Conservation (phyloP, 129 eudicot genomes). For the Helianthus tuberosus region DNA sequence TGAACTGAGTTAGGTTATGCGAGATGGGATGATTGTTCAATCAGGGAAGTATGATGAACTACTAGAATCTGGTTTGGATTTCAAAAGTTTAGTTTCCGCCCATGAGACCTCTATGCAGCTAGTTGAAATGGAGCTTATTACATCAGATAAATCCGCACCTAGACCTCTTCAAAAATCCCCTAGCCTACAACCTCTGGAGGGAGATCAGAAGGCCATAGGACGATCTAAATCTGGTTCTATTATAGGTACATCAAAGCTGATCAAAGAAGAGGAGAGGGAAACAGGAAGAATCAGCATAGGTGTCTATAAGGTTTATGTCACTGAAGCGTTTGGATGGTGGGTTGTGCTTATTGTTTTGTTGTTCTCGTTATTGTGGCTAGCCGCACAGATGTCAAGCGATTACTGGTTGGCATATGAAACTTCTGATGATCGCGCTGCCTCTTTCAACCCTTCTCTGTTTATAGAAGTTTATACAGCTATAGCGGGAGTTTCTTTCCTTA, state of each 20-base stretch:
- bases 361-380: slow-evolving; percentile 50
- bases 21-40: slow-evolving; percentile 78
- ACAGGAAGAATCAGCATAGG: slow-evolving; percentile 60
- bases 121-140: slow-evolving; percentile 43
- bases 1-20: slow-evolving; percentile 60
- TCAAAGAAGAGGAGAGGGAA: slow-evolving; percentile 81
- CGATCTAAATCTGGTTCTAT: slow-evolving; percentile 32
- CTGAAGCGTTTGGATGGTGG: slow-evolving; percentile 83
- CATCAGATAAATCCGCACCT: slow-evolving; percentile 22
- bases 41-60: slow-evolving; percentile 66
- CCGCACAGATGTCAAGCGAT: slow-evolving; percentile 58
- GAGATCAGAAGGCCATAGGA: slow-evolving; percentile 28
- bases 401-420: slow-evolving; percentile 90
- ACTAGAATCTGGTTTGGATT: slow-evolving; percentile 57
- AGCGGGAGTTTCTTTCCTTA: slow-evolving; percentile 42
- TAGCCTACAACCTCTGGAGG: slow-evolving; percentile 30
- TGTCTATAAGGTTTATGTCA: slow-evolving; percentile 63
- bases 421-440: slow-evolving; percentile 47
- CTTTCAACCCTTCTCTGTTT: slow-evolving; percentile 62
- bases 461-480: slow-evolving; percentile 57
- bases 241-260: slow-evolving; percentile 69
- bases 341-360: slow-evolving; percentile 52
- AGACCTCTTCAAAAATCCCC: slow-evolving; percentile 37
- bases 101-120: slow-evolving; percentile 75
- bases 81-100: slow-evolving; percentile 58